A percentile compares a stretch with the other conserved stretches of the same genome.
These are phyloP conservation scores for Stemphylium vesicarium DNA, from an alignment of 2,329 filamentous ascomycete species.

Conservation along the genomic window DNA sequence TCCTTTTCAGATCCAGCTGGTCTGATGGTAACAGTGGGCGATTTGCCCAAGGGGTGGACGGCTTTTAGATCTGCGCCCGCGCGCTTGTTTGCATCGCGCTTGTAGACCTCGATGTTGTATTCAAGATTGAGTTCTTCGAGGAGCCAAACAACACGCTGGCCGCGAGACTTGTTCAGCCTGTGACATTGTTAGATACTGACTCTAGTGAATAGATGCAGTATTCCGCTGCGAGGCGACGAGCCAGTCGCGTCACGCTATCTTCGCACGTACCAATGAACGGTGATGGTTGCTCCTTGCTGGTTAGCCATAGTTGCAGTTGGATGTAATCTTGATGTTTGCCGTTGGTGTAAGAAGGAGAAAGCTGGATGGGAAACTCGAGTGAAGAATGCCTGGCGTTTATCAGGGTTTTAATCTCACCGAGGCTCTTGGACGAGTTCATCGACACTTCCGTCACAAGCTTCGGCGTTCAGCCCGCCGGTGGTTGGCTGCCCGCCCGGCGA, in stretches of 20 bases:
- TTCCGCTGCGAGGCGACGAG: constrained; percentile 7
- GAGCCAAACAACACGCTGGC: constrained; percentile 84
- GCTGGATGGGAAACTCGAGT: not conserved
- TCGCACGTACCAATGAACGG: constrained; percentile 43
- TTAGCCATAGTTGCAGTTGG: constrained; percentile 21
- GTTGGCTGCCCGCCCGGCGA: constrained; percentile 4
- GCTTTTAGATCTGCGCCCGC: constrained; percentile 78
- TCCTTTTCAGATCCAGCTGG: constrained; percentile 54
- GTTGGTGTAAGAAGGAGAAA: not conserved
- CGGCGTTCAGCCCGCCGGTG: constrained; percentile 10
- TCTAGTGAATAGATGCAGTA: not conserved
- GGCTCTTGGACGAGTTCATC: constrained; percentile 6
- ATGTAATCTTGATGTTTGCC: not conserved
- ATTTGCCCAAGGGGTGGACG: constrained; percentile 86
- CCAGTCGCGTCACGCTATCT: not conserved
- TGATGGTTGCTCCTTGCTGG: constrained; percentile 45
- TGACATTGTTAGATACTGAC: not conserved
- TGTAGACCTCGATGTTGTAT: constrained; percentile 82
- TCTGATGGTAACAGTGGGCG: constrained; percentile 75
- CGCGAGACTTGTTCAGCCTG: constrained; percentile 84
- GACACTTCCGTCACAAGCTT: constrained; percentile 11
- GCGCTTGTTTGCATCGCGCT: constrained; percentile 67
- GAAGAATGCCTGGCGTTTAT: not conserved
- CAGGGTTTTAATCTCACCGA: constrained; percentile 6
- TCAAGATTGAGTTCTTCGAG: constrained; percentile 80